Base-by-base conservation (phyloP, 176 grass and related monocot species). In the Melocanna baccifera region DNA sequence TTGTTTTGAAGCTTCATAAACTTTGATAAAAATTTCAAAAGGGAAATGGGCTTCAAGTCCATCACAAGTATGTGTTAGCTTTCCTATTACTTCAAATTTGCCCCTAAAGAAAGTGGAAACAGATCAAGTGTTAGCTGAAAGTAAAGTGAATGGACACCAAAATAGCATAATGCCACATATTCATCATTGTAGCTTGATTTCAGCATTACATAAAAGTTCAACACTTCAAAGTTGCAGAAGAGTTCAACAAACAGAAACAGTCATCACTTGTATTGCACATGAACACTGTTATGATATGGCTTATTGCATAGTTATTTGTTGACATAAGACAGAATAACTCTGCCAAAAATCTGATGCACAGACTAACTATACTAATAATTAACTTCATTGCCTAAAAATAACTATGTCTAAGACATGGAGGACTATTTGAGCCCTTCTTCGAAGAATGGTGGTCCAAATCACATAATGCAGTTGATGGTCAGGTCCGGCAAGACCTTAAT, bases 1-100 rank as follows among this genome's bases (percentile, higher is more conserved):
- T 75, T 74, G 46, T 53, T 83, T 93, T 62, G 79, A 82, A 71
- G 87, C 84, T 85, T 93, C 89, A 71, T 90, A 78, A 34, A 81
- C 91, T 81, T 84, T 86, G 20, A 20, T 1, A 66, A 14, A 86
- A 43, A 89, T 55, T 69, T 93, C 69, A 46, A 29, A 53, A 47
- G 90, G 75, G 58, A 91, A 89, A 78, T 87, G 85, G 5, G 82
- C 92, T 86, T 91, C 81, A 80, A 98, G 50, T 79, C 74, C 95
- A 86, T 52, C 66, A 51, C 84, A 85, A 52, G 32, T 74, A 39
- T 91, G 85, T 59, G 22, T 79, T 67, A 81, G 69, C 28, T 78
- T 56, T 67, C 87, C 87, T 69, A 83, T 82, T 15, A 94, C 86
- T 87, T 88, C 82, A 84, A 98, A 91, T 53, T 37, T 63, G 12